phyloP scores from a whole-genome alignment of 2,329 filamentous ascomycete genomes.

The Orbilia blumenaviensis region DNA sequence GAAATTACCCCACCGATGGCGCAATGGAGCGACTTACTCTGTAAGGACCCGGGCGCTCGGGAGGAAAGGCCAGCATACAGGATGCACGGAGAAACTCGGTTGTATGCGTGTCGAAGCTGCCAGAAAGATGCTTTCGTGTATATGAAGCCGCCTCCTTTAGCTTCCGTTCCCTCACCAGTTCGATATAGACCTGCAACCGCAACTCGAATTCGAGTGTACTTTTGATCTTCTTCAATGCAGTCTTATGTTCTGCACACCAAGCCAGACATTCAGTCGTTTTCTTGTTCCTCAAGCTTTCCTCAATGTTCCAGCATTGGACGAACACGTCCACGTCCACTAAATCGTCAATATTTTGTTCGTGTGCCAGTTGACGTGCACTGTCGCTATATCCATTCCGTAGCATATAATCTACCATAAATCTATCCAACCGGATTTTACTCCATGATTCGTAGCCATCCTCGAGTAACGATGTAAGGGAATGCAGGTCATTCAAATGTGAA shows the following conservation, averaged over 20 bases:
- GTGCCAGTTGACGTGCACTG: slow-evolving; percentile 78
- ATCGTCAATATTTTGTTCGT: slow-evolving; percentile 77
- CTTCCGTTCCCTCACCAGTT: slow-evolving; percentile 77
- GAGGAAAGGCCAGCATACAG: slow-evolving; percentile 79
- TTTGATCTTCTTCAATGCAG: slow-evolving; percentile 86
- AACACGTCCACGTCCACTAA: slow-evolving; percentile 92
- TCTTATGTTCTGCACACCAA: slow-evolving; percentile 95
- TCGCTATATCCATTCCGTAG: slow-evolving; percentile 82
- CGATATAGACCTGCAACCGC: slow-evolving; percentile 92
- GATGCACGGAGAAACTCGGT: slow-evolving; percentile 76
- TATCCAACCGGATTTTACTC: slow-evolving; percentile 81
- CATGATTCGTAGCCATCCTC: slow-evolving; percentile 95
- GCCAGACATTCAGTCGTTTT: slow-evolving; percentile 80
- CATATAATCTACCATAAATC: slow-evolving; percentile 91
- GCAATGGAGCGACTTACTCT: slow-evolving; percentile 63
- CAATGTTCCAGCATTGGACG: slow-evolving; percentile 79
- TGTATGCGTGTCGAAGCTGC: slow-evolving; percentile 74
- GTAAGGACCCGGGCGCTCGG: slow-evolving; percentile 70
- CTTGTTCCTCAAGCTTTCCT: slow-evolving; percentile 74
- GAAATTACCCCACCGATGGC: neutral
- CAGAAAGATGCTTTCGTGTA: slow-evolving; percentile 80
- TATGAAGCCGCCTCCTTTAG: slow-evolving; percentile 80
- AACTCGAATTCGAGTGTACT: slow-evolving; percentile 92
- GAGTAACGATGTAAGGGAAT: slow-evolving; percentile 79
- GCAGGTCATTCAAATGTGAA: slow-evolving; percentile 80